These are phyloP conservation scores for Colletotrichum eleusines DNA, from an alignment of 2,329 filamentous ascomycete genomes.

Conservation along the genomic window DNA sequence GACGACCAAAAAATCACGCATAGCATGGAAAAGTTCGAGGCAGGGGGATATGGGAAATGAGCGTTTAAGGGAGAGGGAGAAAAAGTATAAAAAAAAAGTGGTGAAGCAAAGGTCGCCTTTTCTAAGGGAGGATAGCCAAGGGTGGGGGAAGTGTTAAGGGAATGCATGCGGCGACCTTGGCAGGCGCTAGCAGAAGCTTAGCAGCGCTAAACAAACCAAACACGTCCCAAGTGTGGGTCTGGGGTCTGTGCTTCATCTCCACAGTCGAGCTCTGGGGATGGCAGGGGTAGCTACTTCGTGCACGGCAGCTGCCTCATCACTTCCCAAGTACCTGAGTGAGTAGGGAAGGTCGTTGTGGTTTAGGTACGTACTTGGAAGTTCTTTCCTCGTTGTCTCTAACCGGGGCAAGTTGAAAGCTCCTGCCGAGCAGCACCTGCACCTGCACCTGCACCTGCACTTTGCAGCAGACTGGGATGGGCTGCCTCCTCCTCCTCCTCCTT, in stretches of 20 bases:
- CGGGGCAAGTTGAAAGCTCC: no score
- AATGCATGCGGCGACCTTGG: conserved; percentile 36
- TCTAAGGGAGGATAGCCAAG: conserved; percentile 34
- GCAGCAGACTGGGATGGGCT: background rate
- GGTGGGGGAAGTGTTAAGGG: conserved; percentile 27
- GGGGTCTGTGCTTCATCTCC: background rate
- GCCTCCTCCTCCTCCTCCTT: background rate
- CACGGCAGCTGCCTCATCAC: background rate
- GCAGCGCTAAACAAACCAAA: conserved; percentile 41
- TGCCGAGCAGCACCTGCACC: no score
- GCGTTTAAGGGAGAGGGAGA: background rate
- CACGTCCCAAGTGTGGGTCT: conserved; percentile 2
- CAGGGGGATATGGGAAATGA: background rate
- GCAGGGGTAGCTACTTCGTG: conserved; percentile 21
- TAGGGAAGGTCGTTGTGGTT: background rate
- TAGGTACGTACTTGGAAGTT: background rate
- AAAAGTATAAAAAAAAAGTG: background rate
- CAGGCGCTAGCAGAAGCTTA: conserved; percentile 40
- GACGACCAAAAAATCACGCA: conserved; percentile 31
- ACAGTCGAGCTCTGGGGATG: conserved; percentile 20
- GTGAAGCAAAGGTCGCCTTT: conserved; percentile 30
- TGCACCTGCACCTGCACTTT: background rate
- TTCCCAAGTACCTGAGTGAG: background rate
- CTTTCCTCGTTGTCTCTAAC: background rate
- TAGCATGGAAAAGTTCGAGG: background rate